phyloP scores from a whole-genome alignment of 2,329 filamentous ascomycete genomes.

The Aspergillus hiratsukae region DNA sequence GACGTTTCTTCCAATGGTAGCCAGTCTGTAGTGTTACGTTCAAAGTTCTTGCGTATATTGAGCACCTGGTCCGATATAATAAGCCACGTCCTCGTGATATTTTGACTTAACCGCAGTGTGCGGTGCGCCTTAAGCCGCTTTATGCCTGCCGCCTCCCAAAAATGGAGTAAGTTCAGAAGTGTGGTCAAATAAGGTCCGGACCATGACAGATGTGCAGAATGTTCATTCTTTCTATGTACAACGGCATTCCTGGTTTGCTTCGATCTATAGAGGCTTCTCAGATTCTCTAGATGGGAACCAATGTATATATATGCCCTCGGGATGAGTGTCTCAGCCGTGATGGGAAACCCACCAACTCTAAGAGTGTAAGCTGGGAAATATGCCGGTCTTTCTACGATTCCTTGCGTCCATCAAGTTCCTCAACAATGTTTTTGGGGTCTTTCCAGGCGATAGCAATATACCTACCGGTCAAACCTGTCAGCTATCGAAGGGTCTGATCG shows the following conservation, averaged over 20 bases:
- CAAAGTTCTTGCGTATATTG: not conserved
- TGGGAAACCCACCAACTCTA: not conserved
- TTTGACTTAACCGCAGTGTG: not conserved
- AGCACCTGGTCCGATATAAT: not conserved
- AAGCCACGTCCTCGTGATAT: not conserved
- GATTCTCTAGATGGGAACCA: not conserved
- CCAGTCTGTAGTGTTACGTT: not conserved
- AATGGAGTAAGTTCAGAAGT: not conserved
- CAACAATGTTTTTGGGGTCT: slow-evolving; percentile 58
- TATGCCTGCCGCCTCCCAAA: not conserved
- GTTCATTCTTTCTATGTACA: not conserved
- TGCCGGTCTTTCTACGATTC: slow-evolving; percentile 3
- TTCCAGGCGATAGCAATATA: slow-evolving; percentile 59
- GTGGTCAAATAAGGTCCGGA: not conserved
- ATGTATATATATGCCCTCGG: not conserved
- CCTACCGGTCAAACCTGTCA: slow-evolving; percentile 24
- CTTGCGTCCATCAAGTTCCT: slow-evolving; percentile 45
- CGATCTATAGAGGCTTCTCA: not conserved
- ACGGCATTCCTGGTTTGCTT: not conserved
- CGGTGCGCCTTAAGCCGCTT: too few relatives aligned
- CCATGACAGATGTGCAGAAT: not conserved
- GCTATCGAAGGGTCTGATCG: not conserved
- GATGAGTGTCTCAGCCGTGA: not conserved
- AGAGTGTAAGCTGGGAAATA: not conserved
- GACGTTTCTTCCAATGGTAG: not conserved